Conservation (phyloP, 2,329 filamentous ascomycete genomes). For the Claviceps sp. region DNA sequence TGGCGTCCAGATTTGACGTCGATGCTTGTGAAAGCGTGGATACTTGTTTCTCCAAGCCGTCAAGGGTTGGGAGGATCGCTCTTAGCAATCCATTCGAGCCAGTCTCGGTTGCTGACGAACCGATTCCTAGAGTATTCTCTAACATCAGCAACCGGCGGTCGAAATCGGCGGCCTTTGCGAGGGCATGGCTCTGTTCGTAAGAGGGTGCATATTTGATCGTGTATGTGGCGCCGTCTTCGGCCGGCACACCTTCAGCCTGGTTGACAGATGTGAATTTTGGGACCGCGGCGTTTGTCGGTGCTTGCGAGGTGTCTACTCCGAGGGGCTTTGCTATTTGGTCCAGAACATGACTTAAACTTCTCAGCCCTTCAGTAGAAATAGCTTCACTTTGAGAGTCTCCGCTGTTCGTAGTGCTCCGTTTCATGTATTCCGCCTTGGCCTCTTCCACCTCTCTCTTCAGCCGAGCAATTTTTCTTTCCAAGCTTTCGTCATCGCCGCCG, state of each 20-base stretch:
- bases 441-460: constrained; percentile 73
- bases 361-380: constrained; percentile 26
- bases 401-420: constrained; percentile 34
- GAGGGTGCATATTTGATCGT: constrained; percentile 50
- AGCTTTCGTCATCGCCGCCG: constrained; percentile 57
- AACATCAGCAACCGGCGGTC: constrained; percentile 67
- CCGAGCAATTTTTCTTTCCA: constrained; percentile 68
- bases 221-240: constrained; percentile 35
- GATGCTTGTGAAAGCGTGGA: constrained; percentile 60
- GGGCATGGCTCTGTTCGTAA: constrained; percentile 55
- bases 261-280: constrained; percentile 7
- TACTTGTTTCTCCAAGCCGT: constrained; percentile 70
- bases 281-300: constrained; percentile 6
- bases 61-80: constrained; percentile 71
- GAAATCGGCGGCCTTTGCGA: constrained; percentile 77
- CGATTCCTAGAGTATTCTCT: constrained; percentile 71
- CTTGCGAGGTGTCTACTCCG: constrained; percentile 7
- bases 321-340: constrained; percentile 43
- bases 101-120: constrained; percentile 50
- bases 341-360: constrained; percentile 57
- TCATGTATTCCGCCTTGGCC: constrained; percentile 48
- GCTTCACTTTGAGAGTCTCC: constrained; percentile 35
- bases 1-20: constrained; percentile 58
- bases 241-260: constrained; percentile 10
- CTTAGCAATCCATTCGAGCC: constrained; percentile 42